Base-by-base conservation (phyloP, 2,329 filamentous ascomycete genomes). In the Cladosporium oxysporum region DNA sequence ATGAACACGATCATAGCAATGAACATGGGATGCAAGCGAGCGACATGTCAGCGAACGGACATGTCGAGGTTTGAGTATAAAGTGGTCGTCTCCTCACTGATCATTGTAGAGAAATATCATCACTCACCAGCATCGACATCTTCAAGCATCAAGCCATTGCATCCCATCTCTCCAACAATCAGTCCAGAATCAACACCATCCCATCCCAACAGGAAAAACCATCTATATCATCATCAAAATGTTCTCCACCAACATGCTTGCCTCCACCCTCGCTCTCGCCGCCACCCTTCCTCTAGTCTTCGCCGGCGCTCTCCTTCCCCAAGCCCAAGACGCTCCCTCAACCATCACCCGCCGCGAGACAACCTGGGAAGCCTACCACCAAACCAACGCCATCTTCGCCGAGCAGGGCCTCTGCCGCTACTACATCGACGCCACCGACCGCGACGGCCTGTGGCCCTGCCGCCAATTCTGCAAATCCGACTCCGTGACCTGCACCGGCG, bases 401-500 rank as follows among this genome's bases (percentile, higher is more conserved):
- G 59, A 62, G n/a, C n/a, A 28, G 14, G 59, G 59, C 44, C 16
- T 52, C 59, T 62, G 59, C 29, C 59, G 59, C 59, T 62, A 44
- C 44, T 62, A 62, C 47, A 31, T 62, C 21, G 59, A 62, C 16
- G 16, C 29, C n/a, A 62, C 59, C 18, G n/a, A 35, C 59, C 31
- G n/a, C 44, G 59, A 62, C 14, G 47, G 47, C 23, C 59, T 62
- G 16, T 31, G 16, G 44, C 18, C 59, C 10, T 62, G 59, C 31
- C 44, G 44, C 18, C 26, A 62, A 23, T 62, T 52, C 47, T 62
- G 59, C 59, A 12, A 2, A 12, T 52, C 47, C 21, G 8, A 28
- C 47, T 52, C 59, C 3, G 31, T 58, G 21, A 58, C 55, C 21
- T 62, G 59, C 59, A 37, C 23, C 59, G 59, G 44, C 47, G 59